phyloP scores from a whole-genome alignment of 2,329 filamentous ascomycete species.

The Fusarium papillatum region DNA sequence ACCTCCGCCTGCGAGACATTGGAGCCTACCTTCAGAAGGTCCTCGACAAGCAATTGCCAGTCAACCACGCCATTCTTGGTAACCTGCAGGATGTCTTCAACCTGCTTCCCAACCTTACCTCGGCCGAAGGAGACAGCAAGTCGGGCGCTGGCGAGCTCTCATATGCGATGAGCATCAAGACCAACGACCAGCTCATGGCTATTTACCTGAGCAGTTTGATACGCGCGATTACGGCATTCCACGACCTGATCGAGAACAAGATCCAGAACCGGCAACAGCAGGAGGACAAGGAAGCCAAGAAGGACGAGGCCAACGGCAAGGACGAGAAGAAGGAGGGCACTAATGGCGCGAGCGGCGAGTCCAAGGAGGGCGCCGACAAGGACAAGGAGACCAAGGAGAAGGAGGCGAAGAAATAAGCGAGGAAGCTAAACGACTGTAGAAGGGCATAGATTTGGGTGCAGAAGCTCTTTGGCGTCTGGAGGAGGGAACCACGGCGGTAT shows the following conservation, averaged over 20 bases:
- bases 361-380: conserved; percentile 65
- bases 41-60: conserved; percentile 89
- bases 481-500: conserved; percentile 35
- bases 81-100: conserved; percentile 99
- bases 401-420: conserved; percentile 61
- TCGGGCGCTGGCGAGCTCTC: conserved; percentile 85
- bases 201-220: conserved; percentile 97
- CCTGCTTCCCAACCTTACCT: conserved; percentile 94
- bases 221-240: conserved; percentile 97
- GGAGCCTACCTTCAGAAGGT: conserved; percentile 97
- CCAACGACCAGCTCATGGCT: conserved; percentile 98
- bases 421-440: conserved; percentile 19
- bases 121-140: conserved; percentile 78
- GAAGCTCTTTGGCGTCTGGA: conserved; percentile 41
- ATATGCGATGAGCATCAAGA: conserved; percentile 99
- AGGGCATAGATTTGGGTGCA: conserved; percentile 32
- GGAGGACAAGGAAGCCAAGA: conserved; percentile 93
- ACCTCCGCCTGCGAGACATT: conserved; percentile 95
- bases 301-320: conserved; percentile 74
- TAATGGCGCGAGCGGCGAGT: conserved; percentile 56
- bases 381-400: conserved; percentile 69
- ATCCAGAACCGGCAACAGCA: conserved; percentile 98
- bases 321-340: conserved; percentile 69
- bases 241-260: conserved; percentile 99
- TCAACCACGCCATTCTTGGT: conserved; percentile 97